A percentile compares a stretch with the other conserved stretches of the same genome.
phyloP scores from a whole-genome alignment of 176 grass and related monocot genomes.

The Hsuehochloa calcarea region DNA sequence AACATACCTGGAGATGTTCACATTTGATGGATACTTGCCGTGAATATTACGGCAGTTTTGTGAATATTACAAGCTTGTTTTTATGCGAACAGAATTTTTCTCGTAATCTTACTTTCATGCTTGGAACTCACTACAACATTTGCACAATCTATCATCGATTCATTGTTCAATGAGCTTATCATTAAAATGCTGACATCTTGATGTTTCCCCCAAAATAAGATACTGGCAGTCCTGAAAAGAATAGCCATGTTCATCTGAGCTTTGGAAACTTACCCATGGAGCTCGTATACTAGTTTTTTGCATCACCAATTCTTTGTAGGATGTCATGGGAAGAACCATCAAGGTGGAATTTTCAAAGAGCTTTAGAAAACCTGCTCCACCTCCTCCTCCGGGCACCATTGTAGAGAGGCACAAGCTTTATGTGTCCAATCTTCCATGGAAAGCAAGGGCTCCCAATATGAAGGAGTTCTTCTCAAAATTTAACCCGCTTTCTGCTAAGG shows the following conservation, averaged over 20 bases:
- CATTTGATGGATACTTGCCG: not conserved
- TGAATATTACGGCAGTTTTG: not conserved
- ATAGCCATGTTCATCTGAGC: not conserved
- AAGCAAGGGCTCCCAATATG: conserved; percentile 62
- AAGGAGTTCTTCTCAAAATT: conserved; percentile 74
- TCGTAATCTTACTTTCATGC: not conserved
- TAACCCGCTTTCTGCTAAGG: conserved; percentile 55
- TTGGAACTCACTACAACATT: not conserved
- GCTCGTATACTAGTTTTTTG: conserved; percentile 19
- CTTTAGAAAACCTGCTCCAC: conserved; percentile 69
- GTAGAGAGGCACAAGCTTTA: conserved; percentile 61
- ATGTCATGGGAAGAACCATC: conserved; percentile 66
- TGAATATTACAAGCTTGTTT: conserved; percentile 9
- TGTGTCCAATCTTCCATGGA: conserved; percentile 94
- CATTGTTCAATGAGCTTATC: not conserved
- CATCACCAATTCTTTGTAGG: conserved; percentile 42
- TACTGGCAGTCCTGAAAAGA: not conserved
- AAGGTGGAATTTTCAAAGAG: conserved; percentile 79
- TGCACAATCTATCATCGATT: not conserved
- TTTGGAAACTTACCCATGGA: not conserved
- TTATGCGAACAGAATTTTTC: not conserved
- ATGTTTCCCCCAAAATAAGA: not conserved
- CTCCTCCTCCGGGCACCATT: conserved; percentile 41
- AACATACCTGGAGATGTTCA: not conserved
- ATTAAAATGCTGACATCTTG: not conserved